Evolutionary conservation across 768 basidiomycete genomes (phyloP), one percentile per base, ranked within the genome.

Genomic region (Boletus huronensis): DNA sequence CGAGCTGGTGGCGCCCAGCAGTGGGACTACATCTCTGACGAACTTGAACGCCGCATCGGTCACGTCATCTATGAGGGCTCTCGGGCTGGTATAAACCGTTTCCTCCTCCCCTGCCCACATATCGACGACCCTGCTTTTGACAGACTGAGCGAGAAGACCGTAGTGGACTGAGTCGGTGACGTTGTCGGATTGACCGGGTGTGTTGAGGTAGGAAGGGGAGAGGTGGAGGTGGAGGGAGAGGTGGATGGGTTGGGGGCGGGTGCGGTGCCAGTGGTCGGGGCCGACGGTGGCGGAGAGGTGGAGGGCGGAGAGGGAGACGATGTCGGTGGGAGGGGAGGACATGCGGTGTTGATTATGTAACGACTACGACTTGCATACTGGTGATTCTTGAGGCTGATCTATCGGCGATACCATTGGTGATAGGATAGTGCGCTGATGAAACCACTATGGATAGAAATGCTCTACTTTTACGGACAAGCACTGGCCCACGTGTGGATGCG

Each of bases 91-190:
- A 28, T 75, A 78, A 42, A 44, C 53, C 0, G 19, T 59, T 0
- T 64, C 60, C 3, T 23, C 53, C 35, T 19, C 14, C 68, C 35
- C n/a, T 25, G 23, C 23, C 4, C 2, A 2, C 23, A 2, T 25
- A 25, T 9, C 14, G 5, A 23, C 47, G 9, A 71, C 61, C 1
- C 75, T 68, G 1, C 23, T 55, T n/a, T 67, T 67, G 50, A 82
- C 70, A 0, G 68, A 65, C 60, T 85, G 85, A 23, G 78, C 72
- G 28, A 89, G 76, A 26, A 79, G 74, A 5, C 84, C 83, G 62
- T 90, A 89, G 67, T 89, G 81, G 6, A 90, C 70, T 0, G 83
- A 82, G 53, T 84, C 76, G 0, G 65, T 53, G 16, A 87, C 79
- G 58, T 82, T 65, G 66, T 87, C 84, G 0, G 77, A 72, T 25